Percentiles rank a stretch among this genome's conserved stretches.
phyloP scores from a whole-genome alignment of 208 protist species.

The Leishmania aethiopica region DNA sequence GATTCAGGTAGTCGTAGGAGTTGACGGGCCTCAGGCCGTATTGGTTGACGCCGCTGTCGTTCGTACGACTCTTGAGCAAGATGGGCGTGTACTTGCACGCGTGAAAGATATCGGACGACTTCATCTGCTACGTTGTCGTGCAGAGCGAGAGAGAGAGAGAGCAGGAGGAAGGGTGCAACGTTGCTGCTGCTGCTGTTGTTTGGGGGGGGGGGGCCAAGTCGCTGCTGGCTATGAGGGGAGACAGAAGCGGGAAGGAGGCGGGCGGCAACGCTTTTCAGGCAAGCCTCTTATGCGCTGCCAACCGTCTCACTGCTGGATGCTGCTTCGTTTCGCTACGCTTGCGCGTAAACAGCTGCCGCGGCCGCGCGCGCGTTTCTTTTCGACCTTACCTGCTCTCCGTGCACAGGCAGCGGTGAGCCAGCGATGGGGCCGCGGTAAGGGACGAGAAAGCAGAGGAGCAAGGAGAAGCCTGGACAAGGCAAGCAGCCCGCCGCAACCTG shows the following conservation, averaged over 20 bases:
- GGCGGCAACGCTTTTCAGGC: background rate
- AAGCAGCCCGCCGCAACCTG: background rate
- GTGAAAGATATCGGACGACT: slow-evolving; percentile 73
- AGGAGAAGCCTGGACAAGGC: background rate
- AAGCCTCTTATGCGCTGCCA: background rate
- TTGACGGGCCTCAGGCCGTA: slow-evolving; percentile 84
- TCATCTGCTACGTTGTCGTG: slow-evolving; percentile 35
- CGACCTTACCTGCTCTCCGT: background rate
- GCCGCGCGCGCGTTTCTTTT: background rate
- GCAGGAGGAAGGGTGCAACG: background rate
- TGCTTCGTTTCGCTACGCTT: background rate
- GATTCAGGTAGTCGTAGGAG: slow-evolving; percentile 87
- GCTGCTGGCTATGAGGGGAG: background rate
- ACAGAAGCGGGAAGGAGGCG: background rate
- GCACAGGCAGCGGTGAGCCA: background rate
- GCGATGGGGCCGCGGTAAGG: background rate
- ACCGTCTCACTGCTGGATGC: background rate
- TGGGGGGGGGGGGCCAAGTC: background rate
- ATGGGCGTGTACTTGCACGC: slow-evolving; percentile 67
- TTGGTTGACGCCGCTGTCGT: slow-evolving; percentile 87
- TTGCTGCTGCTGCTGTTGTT: background rate
- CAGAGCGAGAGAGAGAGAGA: background rate
- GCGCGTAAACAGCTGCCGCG: background rate
- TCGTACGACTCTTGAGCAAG: slow-evolving; percentile 56
- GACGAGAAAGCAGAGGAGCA: background rate